These are phyloP conservation scores for Gonapodya sp. DNA, from an alignment of 192 early-diverging fungal species.

Conservation along the genomic window DNA sequence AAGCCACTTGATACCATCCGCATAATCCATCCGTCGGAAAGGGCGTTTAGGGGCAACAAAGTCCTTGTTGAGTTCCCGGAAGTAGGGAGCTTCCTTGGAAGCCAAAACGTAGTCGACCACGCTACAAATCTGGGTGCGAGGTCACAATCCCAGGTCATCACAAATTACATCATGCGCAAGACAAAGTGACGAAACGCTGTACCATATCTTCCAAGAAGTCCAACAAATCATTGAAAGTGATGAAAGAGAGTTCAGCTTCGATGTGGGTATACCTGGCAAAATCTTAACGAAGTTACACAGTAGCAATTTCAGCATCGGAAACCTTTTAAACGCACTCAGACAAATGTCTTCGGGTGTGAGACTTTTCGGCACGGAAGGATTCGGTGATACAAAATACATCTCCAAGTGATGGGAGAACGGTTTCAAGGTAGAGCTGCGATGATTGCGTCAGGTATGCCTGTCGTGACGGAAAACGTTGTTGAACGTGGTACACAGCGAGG, in stretches of 20 bases:
- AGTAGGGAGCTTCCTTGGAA: conserved; percentile 64
- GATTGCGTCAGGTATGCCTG: conserved; percentile 95
- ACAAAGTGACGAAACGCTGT: conserved; percentile 21
- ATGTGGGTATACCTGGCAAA: conserved; percentile 69
- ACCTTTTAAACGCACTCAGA: conserved; percentile 49
- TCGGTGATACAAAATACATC: conserved; percentile 94
- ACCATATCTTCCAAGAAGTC: conserved; percentile 83
- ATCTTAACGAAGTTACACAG: neutral
- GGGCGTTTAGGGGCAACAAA: conserved; percentile 77
- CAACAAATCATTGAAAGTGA: conserved; percentile 84
- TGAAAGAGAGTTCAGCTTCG: conserved; percentile 94
- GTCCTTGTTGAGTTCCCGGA: conserved; percentile 84
- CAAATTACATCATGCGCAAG: conserved; percentile 4
- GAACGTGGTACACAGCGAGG: neutral
- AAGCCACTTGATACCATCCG: conserved; percentile 90
- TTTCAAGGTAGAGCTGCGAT: conserved; percentile 97
- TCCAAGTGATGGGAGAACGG: conserved; percentile 85
- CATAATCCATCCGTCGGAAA: conserved; percentile 92
- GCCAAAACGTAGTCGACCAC: conserved; percentile 69
- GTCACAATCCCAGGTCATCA: too few species aligned
- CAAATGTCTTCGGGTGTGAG: conserved; percentile 91
- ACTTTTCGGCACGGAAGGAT: conserved; percentile 96
- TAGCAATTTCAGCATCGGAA: neutral
- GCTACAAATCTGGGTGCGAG: conserved; percentile 2
- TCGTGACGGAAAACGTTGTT: conserved; percentile 15